Base-by-base conservation (phyloP, 306 rosid genomes). In the Trifolium repens region DNA sequence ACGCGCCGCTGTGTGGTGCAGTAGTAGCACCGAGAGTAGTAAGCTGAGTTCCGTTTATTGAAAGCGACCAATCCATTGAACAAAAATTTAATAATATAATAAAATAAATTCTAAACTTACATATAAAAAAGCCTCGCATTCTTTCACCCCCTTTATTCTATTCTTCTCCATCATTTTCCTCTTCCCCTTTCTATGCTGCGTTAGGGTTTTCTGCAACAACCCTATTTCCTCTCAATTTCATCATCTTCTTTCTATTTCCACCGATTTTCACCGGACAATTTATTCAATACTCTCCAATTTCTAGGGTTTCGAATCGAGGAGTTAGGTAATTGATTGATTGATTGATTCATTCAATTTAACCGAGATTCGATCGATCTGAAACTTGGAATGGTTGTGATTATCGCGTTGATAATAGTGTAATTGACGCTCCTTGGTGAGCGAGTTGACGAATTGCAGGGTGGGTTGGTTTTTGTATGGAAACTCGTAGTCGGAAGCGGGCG, bases 401-500 rank as follows among this genome's bases (percentile, higher is more conserved):
- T 76, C 40, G 71, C 84, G 86, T 87, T 87, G 58, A 72, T 55
- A 60, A 66, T 63, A 73, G 80, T 60, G 85, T 89, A 86, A 76
- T 87, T 75, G 80, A 81, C 96, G 97, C 96, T 87, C 90, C 80
- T 85, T 72, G 83, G 75, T 91, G 97, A 89, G 93, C 94, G 96
- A 86, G 85, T 87, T 66, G 55, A 74, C 86, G 64, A 77, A 83
- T 84, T 78, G 81, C 80, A 84, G 97, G 99, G 92, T 89, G 93
- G 87, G 85, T 84, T 67, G 88, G 96, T 88, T 91, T 82, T 96
- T 96, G 99, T 96, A 96, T 96, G 99, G 99, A 96, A 96, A 96
- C 99, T 92, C 99, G 99, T 74, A 96, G 99, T 91, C 97, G 96
- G 86, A 96, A 96, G 98, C 96, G 98, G 99, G 98, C 97, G 96